Percentiles rank a stretch among this genome's conserved stretches.
phyloP scores from a whole-genome alignment of 306 rosid genomes.

The Clitoria ternatea region DNA sequence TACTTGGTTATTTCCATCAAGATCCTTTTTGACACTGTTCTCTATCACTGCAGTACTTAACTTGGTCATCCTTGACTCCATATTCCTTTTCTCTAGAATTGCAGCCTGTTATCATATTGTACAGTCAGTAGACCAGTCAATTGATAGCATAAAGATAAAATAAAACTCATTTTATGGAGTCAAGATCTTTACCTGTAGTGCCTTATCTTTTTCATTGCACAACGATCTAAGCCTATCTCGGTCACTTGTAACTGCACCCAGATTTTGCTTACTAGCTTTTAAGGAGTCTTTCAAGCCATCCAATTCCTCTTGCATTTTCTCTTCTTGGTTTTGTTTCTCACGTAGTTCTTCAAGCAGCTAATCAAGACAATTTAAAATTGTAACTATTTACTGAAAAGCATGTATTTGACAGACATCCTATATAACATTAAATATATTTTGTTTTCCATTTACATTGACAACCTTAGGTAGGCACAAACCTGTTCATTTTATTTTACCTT shows the following conservation, averaged over 20 bases:
- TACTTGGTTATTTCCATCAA: slow-evolving; percentile 61
- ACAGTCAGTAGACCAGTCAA: not conserved
- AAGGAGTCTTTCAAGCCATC: slow-evolving; percentile 61
- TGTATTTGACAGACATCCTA: not conserved
- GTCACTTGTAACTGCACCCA: slow-evolving; percentile 50
- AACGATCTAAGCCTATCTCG: slow-evolving; percentile 50
- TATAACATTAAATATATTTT: not conserved
- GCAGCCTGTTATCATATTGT: slow-evolving; percentile 50
- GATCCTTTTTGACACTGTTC: slow-evolving; percentile 44
- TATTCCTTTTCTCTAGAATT: slow-evolving; percentile 51
- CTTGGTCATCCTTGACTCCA: slow-evolving; percentile 61
- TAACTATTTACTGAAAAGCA: not conserved
- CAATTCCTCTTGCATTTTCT: slow-evolving; percentile 63
- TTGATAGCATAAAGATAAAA: not conserved
- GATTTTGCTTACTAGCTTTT: slow-evolving; percentile 49
- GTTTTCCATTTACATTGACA: not conserved
- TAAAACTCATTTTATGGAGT: slow-evolving; percentile 12
- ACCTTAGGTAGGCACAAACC: not conserved
- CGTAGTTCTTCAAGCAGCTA: slow-evolving; percentile 71
- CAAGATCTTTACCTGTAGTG: slow-evolving; percentile 62
- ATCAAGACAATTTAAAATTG: slow-evolving; percentile 21
- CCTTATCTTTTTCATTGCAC: slow-evolving; percentile 68
- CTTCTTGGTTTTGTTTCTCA: slow-evolving; percentile 65
- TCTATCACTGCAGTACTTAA: slow-evolving; percentile 50
- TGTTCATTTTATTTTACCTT: not conserved